Evolutionary conservation across 1,284 basidiomycete genomes (phyloP), one percentile per base, ranked within the genome.

Genomic region (Trichosporon sp.): DNA sequence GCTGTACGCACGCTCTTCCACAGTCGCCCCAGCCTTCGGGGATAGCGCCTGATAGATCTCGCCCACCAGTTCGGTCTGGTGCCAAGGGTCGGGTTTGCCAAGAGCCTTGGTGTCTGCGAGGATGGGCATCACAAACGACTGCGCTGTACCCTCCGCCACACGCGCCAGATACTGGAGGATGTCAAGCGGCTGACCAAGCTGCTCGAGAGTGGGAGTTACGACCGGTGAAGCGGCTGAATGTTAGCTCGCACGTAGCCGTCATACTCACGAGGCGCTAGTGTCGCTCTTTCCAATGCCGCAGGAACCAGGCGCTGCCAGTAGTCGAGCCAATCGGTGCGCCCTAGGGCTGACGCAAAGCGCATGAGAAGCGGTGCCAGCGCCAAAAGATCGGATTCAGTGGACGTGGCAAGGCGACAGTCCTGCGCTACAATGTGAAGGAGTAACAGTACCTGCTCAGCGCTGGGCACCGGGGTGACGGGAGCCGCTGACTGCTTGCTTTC

Each of bases 261-360:
- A 21, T n/a, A 65, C 27, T 34, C 34, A 47, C 29, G 51, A 38
- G 13, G 34, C 5, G 62, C 21, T 15, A 35, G 21, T 25, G n/a
- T 15, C 27, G 62, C 34, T 27, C 9, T 42, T 21, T 42, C 62
- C 15, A 27, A 25, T 23, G 86, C 85, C 60, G 86, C 85, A 0
- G 92, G 91, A 75, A 88, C 87, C 31, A 92, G 82, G 7, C 92
- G 86, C 73, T 89, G 89, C 91, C 92, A 93, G 77, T 93, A 94
- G 79, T 96, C 93, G 1, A 88, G 87, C 92, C 93, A 97, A 76
- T 92, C 91, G 0, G 87, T 87, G 29, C 90, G 86, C 5, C 91
- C 87, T 13, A 88, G 31, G 0, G 68, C 81, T 8, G 85, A 76
- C 2, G 91, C 90, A n/a, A 95, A 81, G 1, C 86, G 85, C 68